These are phyloP conservation scores for Litsea cubeba DNA, from an alignment of 164 flowering plant genomes.

Conservation along the genomic window DNA sequence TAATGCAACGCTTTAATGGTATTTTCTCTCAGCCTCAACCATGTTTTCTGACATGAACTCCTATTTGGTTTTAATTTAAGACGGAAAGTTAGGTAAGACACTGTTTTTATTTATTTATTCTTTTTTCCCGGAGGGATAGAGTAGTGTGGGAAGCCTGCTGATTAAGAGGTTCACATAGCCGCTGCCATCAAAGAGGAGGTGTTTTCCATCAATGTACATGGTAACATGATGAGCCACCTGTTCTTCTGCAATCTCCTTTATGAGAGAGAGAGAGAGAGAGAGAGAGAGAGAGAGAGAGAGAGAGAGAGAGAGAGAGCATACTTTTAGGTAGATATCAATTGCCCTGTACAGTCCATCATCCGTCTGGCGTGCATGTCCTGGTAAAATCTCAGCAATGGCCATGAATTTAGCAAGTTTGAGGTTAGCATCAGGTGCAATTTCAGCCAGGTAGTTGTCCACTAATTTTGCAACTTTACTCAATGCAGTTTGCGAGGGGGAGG, in stretches of 20 bases:
- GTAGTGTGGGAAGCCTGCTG: not conserved
- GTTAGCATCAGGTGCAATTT: conserved; percentile 89
- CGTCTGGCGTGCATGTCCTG: conserved; percentile 60
- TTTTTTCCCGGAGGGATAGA: too few species aligned
- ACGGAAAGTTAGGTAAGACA: too few species aligned
- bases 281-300: too few species aligned
- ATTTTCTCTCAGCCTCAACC: not conserved
- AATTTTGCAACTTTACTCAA: conserved; percentile 64
- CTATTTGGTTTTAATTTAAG: too few species aligned
- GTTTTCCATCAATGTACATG: not conserved
- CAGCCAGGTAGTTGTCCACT: conserved; percentile 81
- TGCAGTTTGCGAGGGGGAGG: conserved; percentile 68
- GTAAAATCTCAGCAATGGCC: conserved; percentile 71
- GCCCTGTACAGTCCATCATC: conserved; percentile 90
- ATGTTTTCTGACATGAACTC: not conserved
- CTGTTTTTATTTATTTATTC: too few species aligned
- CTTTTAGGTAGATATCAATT: conserved; percentile 79
- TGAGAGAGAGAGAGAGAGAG: not conserved
- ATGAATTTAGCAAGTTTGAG: conserved; percentile 72
- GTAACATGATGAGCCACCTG: not conserved
- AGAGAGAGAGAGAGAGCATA: conserved; percentile 20
- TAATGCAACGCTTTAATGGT: not conserved
- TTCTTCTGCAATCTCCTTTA: not conserved
- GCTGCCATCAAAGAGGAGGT: not conserved
- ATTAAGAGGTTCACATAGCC: not conserved